Conservation (phyloP, 805 yeast genomes). For the Cyberlindnera nakhonratchasimensis region DNA sequence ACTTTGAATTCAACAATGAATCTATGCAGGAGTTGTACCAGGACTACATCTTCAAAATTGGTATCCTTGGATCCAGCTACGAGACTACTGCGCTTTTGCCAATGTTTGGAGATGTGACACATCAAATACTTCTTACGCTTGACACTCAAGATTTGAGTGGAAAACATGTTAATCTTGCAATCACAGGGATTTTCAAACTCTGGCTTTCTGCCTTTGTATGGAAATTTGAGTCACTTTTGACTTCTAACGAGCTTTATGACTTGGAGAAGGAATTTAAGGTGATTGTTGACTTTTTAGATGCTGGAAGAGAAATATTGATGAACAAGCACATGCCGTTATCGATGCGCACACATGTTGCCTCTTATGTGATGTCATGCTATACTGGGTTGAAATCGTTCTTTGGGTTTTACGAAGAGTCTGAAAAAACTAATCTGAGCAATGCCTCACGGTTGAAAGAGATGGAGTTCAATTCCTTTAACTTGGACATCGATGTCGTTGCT, state of each 20-base stretch:
- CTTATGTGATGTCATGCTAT: conserved; percentile 26
- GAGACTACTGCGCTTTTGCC: conserved; percentile 9
- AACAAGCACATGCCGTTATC: conserved; percentile 3
- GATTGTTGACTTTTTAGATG: conserved; percentile 18
- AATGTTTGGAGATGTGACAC: conserved; percentile 14
- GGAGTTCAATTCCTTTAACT: conserved; percentile 19
- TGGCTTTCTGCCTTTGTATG: conserved; percentile 19
- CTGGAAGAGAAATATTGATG: conserved; percentile 10
- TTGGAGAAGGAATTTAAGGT: conserved; percentile 18
- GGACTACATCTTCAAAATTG: conserved; percentile 19
- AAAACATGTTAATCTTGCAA: neutral
- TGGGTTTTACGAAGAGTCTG: conserved; percentile 34
- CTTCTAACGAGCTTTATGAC: conserved; percentile 19
- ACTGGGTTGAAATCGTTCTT: conserved; percentile 29
- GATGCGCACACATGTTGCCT: conserved; percentile 23
- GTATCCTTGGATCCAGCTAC: conserved; percentile 17
- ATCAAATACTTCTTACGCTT: conserved; percentile 8
- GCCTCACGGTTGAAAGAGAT: conserved; percentile 21
- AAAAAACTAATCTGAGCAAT: conserved; percentile 27
- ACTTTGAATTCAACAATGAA: conserved; percentile 12
- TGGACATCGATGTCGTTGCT: conserved; percentile 32
- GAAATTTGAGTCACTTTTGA: conserved; percentile 17
- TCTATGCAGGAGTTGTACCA: conserved; percentile 16
- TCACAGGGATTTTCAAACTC: conserved; percentile 14
- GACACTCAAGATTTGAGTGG: conserved; percentile 4